These are phyloP conservation scores for Neopestalotiopsis sp. DNA, from an alignment of 2,329 filamentous ascomycete genomes.

Conservation along the genomic window DNA sequence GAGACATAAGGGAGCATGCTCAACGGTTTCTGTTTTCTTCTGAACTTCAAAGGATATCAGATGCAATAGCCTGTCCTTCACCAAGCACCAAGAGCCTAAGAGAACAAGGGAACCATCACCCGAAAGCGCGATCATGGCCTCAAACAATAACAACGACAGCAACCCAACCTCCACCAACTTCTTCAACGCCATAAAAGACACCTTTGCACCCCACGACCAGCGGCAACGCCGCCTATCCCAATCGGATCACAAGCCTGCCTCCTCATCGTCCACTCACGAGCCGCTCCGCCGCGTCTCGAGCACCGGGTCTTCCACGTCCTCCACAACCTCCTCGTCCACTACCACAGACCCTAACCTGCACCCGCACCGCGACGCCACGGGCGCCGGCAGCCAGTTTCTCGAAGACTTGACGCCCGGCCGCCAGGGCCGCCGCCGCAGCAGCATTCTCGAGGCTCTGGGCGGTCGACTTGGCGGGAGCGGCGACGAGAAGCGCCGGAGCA, in stretches of 20 bases:
- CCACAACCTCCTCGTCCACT: neutral
- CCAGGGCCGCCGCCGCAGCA: slow-evolving; percentile 7
- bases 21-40: neutral
- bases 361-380: slow-evolving; percentile 9
- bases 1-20: neutral
- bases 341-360: neutral
- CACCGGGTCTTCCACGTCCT: neutral
- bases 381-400: slow-evolving; percentile 14
- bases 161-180: neutral
- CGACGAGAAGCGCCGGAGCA: slow-evolving; percentile 2
- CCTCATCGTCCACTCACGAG: neutral
- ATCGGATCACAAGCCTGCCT: neutral
- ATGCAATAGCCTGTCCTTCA: neutral
- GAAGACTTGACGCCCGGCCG: slow-evolving; percentile 11
- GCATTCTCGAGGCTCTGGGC: slow-evolving; percentile 11
- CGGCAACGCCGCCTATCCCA: neutral
- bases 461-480: neutral
- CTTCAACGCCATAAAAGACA: slow-evolving; percentile 7
- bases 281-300: neutral
- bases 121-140: neutral
- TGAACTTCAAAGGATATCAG: neutral
- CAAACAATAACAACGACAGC: neutral
- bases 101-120: neutral
- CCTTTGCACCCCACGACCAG: slow-evolving; percentile 4
- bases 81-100: neutral